Evolutionary conservation across 768 basidiomycete genomes (phyloP).

Genomic region (Hypholoma fasciculare): DNA sequence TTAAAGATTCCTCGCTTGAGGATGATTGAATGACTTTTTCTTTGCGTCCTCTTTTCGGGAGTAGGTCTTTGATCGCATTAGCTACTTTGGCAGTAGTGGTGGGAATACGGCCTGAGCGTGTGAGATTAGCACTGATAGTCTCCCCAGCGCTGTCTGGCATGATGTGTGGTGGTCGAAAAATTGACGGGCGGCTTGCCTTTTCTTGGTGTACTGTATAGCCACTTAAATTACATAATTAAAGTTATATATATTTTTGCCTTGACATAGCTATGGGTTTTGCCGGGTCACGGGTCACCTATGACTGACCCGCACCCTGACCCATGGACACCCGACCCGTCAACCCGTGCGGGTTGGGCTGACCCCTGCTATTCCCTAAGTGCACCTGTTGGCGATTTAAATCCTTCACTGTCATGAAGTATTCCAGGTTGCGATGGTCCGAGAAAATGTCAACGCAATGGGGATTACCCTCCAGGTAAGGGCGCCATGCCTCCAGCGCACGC

Average conservation of each 20-base stretch:
- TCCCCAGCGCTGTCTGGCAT: neutral
- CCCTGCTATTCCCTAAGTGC: slow-evolving; percentile 2
- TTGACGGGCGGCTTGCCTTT: too few species aligned
- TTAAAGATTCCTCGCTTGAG: neutral
- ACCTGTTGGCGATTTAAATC: slow-evolving; percentile 42
- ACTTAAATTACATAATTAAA: neutral
- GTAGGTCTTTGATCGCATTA: neutral
- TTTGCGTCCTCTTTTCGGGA: neutral
- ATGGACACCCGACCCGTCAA: neutral
- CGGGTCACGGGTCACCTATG: neutral
- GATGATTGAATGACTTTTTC: neutral
- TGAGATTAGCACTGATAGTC: neutral
- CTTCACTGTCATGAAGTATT: slow-evolving; percentile 36
- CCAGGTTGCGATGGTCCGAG: slow-evolving; percentile 38
- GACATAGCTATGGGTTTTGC: neutral
- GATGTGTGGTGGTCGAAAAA: neutral
- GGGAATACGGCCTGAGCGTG: neutral
- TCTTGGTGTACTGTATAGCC: neutral
- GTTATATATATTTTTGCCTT: neutral
- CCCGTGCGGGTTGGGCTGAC: neutral
- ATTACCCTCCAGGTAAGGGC: slow-evolving; percentile 22
- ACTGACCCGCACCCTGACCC: neutral
- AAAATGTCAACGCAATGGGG: slow-evolving; percentile 24
- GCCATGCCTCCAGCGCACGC: slow-evolving; percentile 22
- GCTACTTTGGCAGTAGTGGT: neutral